A percentile compares a stretch with the other conserved stretches of the same genome.
Evolutionary conservation across 768 basidiomycete genomes (phyloP).

Genomic region (Russula abietina): DNA sequence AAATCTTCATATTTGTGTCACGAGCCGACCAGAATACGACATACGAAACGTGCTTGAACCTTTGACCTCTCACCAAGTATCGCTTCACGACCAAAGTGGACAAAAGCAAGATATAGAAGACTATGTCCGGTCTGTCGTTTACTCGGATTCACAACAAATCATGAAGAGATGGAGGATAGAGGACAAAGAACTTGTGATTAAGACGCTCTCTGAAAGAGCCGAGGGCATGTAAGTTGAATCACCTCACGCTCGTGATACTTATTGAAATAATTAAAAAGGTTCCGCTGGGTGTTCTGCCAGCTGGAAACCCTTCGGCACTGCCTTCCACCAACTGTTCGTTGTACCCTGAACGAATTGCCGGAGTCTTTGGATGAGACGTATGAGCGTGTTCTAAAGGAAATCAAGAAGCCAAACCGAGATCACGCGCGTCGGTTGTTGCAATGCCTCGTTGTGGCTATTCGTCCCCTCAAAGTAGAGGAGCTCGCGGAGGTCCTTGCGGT

Average conservation of each 20-base stretch:
- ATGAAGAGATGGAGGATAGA: background rate
- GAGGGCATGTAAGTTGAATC: slow-evolving; percentile 7
- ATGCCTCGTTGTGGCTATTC: slow-evolving; percentile 3
- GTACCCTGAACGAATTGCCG: background rate
- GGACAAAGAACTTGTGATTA: background rate
- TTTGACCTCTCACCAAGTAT: background rate
- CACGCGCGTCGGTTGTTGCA: slow-evolving; percentile 5
- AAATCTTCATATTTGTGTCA: slow-evolving; percentile 6
- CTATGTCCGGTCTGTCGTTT: background rate
- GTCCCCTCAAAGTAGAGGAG: slow-evolving; percentile 1
- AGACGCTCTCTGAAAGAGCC: slow-evolving; percentile 1
- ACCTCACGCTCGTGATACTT: background rate
- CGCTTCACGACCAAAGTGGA: background rate
- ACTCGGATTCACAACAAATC: slow-evolving; percentile 4
- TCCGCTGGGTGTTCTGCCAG: background rate
- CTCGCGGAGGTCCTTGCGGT: slow-evolving; percentile 7
- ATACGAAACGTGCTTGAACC: background rate
- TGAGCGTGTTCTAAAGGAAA: background rate
- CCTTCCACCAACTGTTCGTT: background rate
- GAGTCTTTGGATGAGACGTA: background rate
- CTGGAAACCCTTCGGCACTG: slow-evolving; percentile 3
- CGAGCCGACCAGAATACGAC: slow-evolving; percentile 6
- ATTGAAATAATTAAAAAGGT: background rate
- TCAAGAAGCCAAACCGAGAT: background rate
- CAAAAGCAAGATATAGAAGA: background rate